These are phyloP conservation scores for Pontederia crassipes DNA, from an alignment of 176 grass and related monocot genomes.

Conservation along the genomic window DNA sequence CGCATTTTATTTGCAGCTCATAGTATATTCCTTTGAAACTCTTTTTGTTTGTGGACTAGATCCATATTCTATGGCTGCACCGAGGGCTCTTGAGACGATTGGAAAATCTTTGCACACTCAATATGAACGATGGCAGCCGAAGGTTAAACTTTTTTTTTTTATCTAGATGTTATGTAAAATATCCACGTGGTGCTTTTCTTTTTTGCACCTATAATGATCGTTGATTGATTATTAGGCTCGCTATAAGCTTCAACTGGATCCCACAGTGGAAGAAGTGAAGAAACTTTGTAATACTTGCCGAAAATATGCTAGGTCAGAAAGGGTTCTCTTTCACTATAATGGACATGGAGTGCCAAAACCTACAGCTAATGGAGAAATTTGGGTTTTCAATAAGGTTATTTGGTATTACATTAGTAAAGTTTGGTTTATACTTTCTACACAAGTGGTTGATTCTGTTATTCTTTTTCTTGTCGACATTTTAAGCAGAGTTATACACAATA, in stretches of 20 bases:
- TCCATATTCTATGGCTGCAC: conserved; percentile 88
- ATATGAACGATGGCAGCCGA: conserved; percentile 95
- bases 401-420: background rate
- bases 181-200: background rate
- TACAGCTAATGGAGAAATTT: conserved; percentile 94
- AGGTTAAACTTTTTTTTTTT: conserved; percentile 29
- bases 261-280: conserved; percentile 92
- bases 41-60: conserved; percentile 35
- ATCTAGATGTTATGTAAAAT: background rate
- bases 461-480: conserved; percentile 9
- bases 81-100: conserved; percentile 89
- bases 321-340: conserved; percentile 99
- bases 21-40: conserved; percentile 6
- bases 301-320: conserved; percentile 95
- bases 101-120: conserved; percentile 92
- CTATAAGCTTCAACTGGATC: conserved; percentile 93
- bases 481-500: conserved; percentile 96
- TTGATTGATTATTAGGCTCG: conserved; percentile 32
- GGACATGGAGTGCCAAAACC: conserved; percentile 96
- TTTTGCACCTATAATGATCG: conserved; percentile 6
- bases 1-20: background rate
- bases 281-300: conserved; percentile 91
- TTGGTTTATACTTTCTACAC: background rate
- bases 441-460: background rate
- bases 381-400: conserved; percentile 97